phyloP scores from a whole-genome alignment of 768 basidiomycete genomes.

The Lyophyllum decastes region DNA sequence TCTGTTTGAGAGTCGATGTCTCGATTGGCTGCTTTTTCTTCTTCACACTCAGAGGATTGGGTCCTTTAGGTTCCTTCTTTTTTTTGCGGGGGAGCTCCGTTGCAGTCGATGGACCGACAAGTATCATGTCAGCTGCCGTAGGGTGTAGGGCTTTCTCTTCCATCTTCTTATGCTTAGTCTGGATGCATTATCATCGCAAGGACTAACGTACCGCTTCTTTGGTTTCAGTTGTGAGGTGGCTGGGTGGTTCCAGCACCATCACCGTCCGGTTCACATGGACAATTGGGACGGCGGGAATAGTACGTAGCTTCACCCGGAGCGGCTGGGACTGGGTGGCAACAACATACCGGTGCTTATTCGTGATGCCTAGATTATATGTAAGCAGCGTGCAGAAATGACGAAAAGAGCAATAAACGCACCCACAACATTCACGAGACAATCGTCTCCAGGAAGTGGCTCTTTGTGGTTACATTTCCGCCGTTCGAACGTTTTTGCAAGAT shows the following conservation, averaged over 20 bases:
- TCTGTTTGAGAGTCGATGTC: background rate
- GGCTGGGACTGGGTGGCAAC: constrained; percentile 81
- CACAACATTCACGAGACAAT: constrained; percentile 80
- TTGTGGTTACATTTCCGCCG: constrained; percentile 93
- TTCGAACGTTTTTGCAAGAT: constrained; percentile 93
- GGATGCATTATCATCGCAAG: background rate
- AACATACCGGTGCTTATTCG: constrained; percentile 92
- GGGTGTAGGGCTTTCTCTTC: constrained; percentile 65
- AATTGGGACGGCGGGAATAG: constrained; percentile 83
- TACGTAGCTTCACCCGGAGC: constrained; percentile 69
- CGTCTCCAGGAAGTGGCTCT: constrained; percentile 81
- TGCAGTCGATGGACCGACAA: constrained; percentile 35
- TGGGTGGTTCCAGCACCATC: constrained; percentile 90
- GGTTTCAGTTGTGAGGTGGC: constrained; percentile 67
- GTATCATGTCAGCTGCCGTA: constrained; percentile 45
- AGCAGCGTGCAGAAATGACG: background rate
- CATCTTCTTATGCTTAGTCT: constrained; percentile 38
- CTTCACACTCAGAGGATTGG: constrained; percentile 92
- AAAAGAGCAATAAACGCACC: constrained; percentile 48
- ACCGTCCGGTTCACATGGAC: constrained; percentile 92
- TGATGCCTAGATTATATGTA: constrained; percentile 48
- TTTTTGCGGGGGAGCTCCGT: constrained; percentile 43
- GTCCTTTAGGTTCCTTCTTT: constrained; percentile 78
- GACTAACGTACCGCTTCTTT: constrained; percentile 57
- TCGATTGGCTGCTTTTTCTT: constrained; percentile 76